A percentile compares a stretch with the other conserved stretches of the same genome.
phyloP scores from a whole-genome alignment of 2,329 filamentous ascomycete species.

The Fusarium sp. region DNA sequence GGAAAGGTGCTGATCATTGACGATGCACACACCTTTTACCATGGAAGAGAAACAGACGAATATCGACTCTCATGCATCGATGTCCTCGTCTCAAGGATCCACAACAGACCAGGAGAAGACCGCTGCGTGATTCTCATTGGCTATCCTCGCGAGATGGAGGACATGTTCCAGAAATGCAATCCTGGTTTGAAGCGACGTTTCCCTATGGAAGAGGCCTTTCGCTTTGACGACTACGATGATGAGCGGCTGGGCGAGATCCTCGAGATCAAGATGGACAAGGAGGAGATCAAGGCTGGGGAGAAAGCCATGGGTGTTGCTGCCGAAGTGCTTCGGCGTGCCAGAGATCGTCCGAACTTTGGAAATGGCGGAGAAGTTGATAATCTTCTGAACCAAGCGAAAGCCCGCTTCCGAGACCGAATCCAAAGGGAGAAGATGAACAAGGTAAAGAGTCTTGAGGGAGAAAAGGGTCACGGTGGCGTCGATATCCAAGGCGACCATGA shows the following conservation, averaged over 20 bases:
- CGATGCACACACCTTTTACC: background rate
- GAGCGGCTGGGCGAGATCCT: background rate
- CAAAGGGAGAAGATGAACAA: too few species aligned
- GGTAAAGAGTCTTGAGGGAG: too few species aligned
- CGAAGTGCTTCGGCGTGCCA: slow-evolving; percentile 70
- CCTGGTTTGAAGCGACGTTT: background rate
- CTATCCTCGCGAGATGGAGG: background rate
- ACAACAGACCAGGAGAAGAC: background rate
- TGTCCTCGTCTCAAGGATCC: background rate
- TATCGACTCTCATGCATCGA: background rate
- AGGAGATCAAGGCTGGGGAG: slow-evolving; percentile 60
- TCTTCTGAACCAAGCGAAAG: slow-evolving; percentile 63
- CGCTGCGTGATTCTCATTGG: background rate
- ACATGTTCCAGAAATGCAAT: background rate
- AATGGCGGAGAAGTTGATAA: slow-evolving; percentile 82
- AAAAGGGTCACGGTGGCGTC: too few species aligned
- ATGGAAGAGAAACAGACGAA: background rate
- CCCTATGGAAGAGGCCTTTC: background rate
- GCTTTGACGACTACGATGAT: background rate
- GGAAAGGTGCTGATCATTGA: background rate
- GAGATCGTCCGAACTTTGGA: slow-evolving; percentile 77
- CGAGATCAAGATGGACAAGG: background rate
- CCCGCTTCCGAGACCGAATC: background rate
- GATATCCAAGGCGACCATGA: background rate
- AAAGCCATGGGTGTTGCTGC: slow-evolving; percentile 66